These are phyloP conservation scores for Solanum gandarillasii DNA, from an alignment of 257 asterid species.

Conservation along the genomic window DNA sequence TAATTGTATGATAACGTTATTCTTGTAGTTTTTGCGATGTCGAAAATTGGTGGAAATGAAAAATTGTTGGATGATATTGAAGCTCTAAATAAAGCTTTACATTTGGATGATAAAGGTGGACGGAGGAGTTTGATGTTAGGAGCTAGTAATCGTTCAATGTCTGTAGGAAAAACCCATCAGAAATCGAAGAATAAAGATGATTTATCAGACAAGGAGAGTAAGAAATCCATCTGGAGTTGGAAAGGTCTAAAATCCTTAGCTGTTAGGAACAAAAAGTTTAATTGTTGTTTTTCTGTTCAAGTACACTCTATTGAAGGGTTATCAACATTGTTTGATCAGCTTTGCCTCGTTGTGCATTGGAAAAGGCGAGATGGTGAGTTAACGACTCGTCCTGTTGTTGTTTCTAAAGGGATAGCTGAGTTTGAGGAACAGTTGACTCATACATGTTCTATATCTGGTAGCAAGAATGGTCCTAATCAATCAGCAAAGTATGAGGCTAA, in stretches of 20 bases:
- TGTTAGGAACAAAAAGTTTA: conserved; percentile 51
- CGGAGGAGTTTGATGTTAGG: neutral
- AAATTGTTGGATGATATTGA: conserved; percentile 66
- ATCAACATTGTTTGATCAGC: conserved; percentile 44
- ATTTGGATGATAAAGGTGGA: conserved; percentile 26
- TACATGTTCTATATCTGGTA: conserved; percentile 65
- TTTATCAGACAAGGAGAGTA: conserved; percentile 44
- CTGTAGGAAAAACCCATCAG: conserved; percentile 21
- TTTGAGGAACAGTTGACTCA: conserved; percentile 70
- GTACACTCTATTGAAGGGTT: conserved; percentile 76
- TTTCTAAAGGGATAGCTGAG: conserved; percentile 52
- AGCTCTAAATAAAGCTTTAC: conserved; percentile 43
- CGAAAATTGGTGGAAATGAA: conserved; percentile 44
- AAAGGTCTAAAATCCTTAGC: conserved; percentile 70
- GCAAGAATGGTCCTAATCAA: conserved; percentile 67
- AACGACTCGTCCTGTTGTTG: conserved; percentile 48
- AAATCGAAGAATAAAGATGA: conserved; percentile 37
- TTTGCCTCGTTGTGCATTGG: conserved; percentile 71
- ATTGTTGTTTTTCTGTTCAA: conserved; percentile 60
- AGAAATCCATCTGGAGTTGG: conserved; percentile 94
- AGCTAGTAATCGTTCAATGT: neutral
- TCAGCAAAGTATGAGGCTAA: conserved; percentile 82
- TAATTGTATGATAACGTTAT: neutral
- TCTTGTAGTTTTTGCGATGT: conserved; percentile 25
- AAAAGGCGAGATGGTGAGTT: conserved; percentile 69